Evolutionary conservation across 2,329 filamentous ascomycete genomes (phyloP).

Genomic region (Arachnomyces sp.): DNA sequence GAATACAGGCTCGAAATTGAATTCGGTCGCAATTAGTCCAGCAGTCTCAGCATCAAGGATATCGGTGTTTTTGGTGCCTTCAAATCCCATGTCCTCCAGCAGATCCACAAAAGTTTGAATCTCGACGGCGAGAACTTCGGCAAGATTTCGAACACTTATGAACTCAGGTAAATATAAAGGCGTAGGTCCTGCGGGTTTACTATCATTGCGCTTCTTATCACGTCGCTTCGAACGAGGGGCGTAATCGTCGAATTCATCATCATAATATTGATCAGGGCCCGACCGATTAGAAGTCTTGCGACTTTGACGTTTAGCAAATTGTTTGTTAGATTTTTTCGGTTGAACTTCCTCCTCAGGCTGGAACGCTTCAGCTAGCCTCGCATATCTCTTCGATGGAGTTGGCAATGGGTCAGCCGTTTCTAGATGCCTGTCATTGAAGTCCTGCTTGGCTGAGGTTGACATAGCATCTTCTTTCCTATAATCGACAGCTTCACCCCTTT

Average conservation of each 20-base stretch:
- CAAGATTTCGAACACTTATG: constrained; percentile 79
- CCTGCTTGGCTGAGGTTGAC: no score
- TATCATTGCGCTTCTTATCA: constrained; percentile 30
- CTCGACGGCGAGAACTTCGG: constrained; percentile 64
- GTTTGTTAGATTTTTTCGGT: no score
- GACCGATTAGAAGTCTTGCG: no score
- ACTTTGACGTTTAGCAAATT: no score
- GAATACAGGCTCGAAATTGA: constrained; percentile 79
- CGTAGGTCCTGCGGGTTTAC: constrained; percentile 37
- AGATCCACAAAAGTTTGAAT: constrained; percentile 64
- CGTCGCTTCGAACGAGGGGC: constrained; percentile 1
- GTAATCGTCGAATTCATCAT: constrained; percentile 7
- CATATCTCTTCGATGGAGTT: no score
- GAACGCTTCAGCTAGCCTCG: no score
- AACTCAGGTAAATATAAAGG: constrained; percentile 79
- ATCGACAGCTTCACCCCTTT: no score
- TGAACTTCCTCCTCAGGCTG: no score
- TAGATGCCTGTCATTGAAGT: no score
- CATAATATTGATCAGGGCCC: background rate
- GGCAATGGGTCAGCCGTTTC: no score
- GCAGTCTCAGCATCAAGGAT: constrained; percentile 87
- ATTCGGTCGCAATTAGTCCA: constrained; percentile 82
- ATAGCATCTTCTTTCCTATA: no score
- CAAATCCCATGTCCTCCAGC: constrained; percentile 80
- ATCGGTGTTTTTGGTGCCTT: constrained; percentile 72